Conservation (phyloP, 192 early-diverging fungal genomes). For the Obelidium mucronatum region DNA sequence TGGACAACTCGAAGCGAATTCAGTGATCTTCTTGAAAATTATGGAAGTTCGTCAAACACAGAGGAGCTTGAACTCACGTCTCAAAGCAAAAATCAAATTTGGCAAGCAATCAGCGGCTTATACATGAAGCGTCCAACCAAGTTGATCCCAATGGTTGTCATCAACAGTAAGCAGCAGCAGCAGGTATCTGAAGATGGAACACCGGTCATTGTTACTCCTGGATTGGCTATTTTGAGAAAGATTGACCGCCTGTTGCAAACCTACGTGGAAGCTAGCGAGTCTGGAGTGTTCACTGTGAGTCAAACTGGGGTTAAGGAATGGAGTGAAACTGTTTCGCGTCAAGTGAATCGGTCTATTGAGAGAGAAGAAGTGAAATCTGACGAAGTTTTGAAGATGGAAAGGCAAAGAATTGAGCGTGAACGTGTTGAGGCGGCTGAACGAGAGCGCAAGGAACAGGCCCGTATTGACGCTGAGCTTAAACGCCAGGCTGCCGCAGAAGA, state of each 20-base stretch:
- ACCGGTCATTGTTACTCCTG: slow-evolving; percentile 24
- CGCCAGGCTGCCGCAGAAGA: slow-evolving; percentile 13
- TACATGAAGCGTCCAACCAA: slow-evolving; percentile 23
- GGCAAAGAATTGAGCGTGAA: slow-evolving; percentile 1
- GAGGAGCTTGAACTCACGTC: slow-evolving; percentile 6
- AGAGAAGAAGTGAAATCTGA: slow-evolving; percentile 23
- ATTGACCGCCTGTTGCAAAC: slow-evolving; percentile 1
- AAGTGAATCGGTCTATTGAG: slow-evolving; percentile 10
- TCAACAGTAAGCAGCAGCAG: background rate
- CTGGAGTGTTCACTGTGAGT: background rate
- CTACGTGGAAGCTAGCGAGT: slow-evolving; percentile 2
- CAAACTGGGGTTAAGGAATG: slow-evolving; percentile 19
- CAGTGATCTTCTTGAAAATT: slow-evolving; percentile 14
- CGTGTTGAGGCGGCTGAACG: background rate
- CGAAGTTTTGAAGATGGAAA: slow-evolving; percentile 13
- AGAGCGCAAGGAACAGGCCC: background rate
- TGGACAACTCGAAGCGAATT: background rate
- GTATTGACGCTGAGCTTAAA: slow-evolving; percentile 3
- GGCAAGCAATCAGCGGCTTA: slow-evolving; percentile 13
- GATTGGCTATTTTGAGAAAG: background rate
- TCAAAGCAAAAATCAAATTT: slow-evolving; percentile 22
- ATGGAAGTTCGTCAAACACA: background rate
- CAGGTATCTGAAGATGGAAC: background rate
- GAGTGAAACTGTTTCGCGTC: background rate
- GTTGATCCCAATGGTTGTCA: background rate